phyloP scores from a whole-genome alignment of 495 filamentous ascomycete species.

The Podospora pseudoanserina region DNA sequence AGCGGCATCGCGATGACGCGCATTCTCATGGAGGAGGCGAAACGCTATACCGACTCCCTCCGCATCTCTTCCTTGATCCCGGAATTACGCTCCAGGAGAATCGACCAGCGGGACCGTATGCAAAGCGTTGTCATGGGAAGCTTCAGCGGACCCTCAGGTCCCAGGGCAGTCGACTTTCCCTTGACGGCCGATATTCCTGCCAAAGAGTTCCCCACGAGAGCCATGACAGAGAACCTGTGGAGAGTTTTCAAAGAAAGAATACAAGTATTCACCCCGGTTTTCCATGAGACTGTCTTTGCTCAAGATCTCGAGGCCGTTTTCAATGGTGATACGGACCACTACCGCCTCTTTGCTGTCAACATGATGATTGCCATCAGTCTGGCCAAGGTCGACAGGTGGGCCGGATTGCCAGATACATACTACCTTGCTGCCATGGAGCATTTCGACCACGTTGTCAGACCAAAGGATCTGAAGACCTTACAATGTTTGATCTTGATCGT shows the following conservation, averaged over 20 bases:
- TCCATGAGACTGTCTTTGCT: conserved; percentile 79
- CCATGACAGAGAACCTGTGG: conserved; percentile 36
- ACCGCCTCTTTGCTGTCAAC: conserved; percentile 78
- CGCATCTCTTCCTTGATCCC: conserved; percentile 86
- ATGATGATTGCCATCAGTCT: conserved; percentile 91
- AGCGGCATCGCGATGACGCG: conserved; percentile 93
- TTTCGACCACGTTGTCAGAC: conserved; percentile 70
- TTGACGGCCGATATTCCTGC: conserved; percentile 74
- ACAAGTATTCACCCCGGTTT: conserved; percentile 76
- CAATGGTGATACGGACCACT: conserved; percentile 66
- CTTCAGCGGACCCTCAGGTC: conserved; percentile 34
- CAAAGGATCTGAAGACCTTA: conserved; percentile 81
- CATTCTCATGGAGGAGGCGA: conserved; percentile 91
- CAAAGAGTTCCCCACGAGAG: conserved; percentile 42
- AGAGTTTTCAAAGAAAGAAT: conserved; percentile 80
- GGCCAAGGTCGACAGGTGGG: conserved; percentile 81
- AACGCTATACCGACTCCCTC: conserved; percentile 76
- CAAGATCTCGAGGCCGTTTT: conserved; percentile 76
- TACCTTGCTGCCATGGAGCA: conserved; percentile 81
- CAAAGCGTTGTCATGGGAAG: conserved; percentile 35
- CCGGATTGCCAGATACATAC: conserved; percentile 84
- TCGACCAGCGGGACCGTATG: conserved; percentile 34
- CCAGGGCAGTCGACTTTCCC: conserved; percentile 59
- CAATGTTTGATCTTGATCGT: conserved; percentile 85
- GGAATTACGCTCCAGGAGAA: conserved; percentile 44